A percentile compares a stretch with the other conserved stretches of the same genome.
phyloP scores from a whole-genome alignment of 148 eudicot species.

The Simmondsia chinensis region DNA sequence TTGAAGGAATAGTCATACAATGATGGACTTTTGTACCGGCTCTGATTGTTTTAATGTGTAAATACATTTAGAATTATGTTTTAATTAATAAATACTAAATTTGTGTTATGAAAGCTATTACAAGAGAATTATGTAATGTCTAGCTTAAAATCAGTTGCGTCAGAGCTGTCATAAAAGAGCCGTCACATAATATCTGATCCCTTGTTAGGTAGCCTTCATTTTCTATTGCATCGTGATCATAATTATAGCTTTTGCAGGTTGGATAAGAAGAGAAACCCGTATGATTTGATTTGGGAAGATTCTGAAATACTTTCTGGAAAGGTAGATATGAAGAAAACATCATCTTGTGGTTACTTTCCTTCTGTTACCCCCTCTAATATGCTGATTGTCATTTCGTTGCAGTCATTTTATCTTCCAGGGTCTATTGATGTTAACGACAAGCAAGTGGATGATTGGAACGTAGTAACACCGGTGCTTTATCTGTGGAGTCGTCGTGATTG shows the following conservation, averaged over 20 bases:
- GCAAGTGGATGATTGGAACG: constrained; percentile 87
- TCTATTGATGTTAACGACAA: constrained; percentile 65
- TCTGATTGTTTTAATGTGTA: too few species aligned
- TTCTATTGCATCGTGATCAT: background rate
- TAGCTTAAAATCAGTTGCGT: too few species aligned
- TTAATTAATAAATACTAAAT: too few species aligned
- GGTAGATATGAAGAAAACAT: constrained; percentile 24
- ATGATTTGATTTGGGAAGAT: constrained; percentile 87
- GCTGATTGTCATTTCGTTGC: constrained; percentile 10
- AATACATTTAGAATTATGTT: too few species aligned
- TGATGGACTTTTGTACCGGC: too few species aligned
- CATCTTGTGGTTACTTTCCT: background rate
- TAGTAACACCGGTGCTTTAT: constrained; percentile 52
- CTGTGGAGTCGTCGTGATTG: constrained; percentile 84
- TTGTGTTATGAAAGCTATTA: background rate
- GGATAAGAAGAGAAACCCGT: constrained; percentile 45
- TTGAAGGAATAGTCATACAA: too few species aligned
- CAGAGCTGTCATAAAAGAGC: too few species aligned
- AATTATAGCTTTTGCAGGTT: constrained; percentile 34
- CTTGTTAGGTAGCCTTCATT: too few species aligned
- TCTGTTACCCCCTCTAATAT: constrained; percentile 1
- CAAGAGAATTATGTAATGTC: too few species aligned
- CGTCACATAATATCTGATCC: too few species aligned
- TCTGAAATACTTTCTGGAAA: constrained; percentile 55
- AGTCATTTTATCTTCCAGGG: constrained; percentile 96